Base-by-base conservation (phyloP, 2,329 filamentous ascomycete species). In the Penicillium decumbens region DNA sequence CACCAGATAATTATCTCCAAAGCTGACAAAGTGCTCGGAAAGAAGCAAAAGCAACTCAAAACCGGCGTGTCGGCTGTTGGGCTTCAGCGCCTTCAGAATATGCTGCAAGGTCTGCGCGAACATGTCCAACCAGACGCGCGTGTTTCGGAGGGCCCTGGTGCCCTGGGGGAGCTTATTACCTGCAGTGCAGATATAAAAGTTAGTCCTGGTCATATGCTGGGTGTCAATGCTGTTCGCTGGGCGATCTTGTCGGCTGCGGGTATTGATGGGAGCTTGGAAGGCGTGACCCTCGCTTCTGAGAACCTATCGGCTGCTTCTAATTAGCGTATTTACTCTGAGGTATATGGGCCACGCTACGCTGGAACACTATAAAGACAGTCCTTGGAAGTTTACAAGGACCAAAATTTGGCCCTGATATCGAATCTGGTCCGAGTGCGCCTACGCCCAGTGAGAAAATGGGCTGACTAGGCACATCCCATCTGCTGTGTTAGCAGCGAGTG, bases 1-100 rank as follows among this genome's bases (percentile, higher is more conserved):
- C 81, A 83, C 63, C 84, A 88, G 63, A 71, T 88, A 13, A 72
- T 89, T 13, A 62, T 88, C n/a, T 80, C 78, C 6, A 88, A 88
- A 64, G 75, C 80, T 6, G 85, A 89, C 62, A 78, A 78, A 51
- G 52, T 84, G 12, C 58, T 83, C 37, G 50, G 62, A 33, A 56
- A 68, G 55, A 70, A 54, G 35, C 64, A 51, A 49, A 60, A 45
- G 52, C 63, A 60, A 37, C 68, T 58, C 33, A 71, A 58, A 43
- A 62, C 57, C 48, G 68, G 54, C 41, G 72, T 56, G 20, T 60
- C 61, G 4, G 39, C 58, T 20, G 50, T 56, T 9, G 60, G 53
- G 20, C 43, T 71, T 20, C 54, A 67, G 27, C 56, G 64, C 3
- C 57, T 82, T 20, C 65, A 71, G 10, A 65, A 63, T 10, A 59